A percentile compares a stretch with the other conserved stretches of the same genome.
phyloP scores from a whole-genome alignment of 192 early-diverging fungal genomes.

The Mortierella alpina region DNA sequence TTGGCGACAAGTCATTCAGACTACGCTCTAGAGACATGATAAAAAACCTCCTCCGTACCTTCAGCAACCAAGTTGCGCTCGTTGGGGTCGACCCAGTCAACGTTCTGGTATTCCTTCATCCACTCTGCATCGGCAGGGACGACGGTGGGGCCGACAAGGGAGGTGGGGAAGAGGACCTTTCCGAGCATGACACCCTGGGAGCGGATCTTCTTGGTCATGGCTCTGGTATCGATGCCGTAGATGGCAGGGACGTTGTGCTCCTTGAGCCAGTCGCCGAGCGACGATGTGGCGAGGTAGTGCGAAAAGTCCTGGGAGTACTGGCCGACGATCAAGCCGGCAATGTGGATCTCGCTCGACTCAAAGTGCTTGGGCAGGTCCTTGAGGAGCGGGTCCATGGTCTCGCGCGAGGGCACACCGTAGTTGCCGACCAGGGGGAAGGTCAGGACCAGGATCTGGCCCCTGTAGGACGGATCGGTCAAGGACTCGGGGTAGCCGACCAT shows the following conservation, averaged over 20 bases:
- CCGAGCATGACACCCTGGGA: slow-evolving; percentile 89
- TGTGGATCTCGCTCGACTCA: slow-evolving; percentile 94
- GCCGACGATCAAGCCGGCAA: slow-evolving; percentile 92
- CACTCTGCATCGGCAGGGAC: slow-evolving; percentile 60
- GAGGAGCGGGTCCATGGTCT: slow-evolving; percentile 83
- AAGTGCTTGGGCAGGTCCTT: slow-evolving; percentile 94
- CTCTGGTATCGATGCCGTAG: slow-evolving; percentile 96
- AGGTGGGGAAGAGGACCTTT: slow-evolving; percentile 89
- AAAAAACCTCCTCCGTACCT: slow-evolving; percentile 22
- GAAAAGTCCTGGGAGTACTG: slow-evolving; percentile 93
- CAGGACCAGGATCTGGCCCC: slow-evolving; percentile 97
- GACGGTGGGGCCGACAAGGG: slow-evolving; percentile 58
- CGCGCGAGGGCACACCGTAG: slow-evolving; percentile 95
- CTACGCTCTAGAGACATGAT: neutral
- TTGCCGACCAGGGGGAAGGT: slow-evolving; percentile 99
- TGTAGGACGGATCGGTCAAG: slow-evolving; percentile 97
- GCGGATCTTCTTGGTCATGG: slow-evolving; percentile 97
- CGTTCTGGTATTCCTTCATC: slow-evolving; percentile 80
- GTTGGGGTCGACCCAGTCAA: slow-evolving; percentile 95
- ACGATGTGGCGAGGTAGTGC: slow-evolving; percentile 90
- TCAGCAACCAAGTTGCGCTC: slow-evolving; percentile 92
- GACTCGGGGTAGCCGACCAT: slow-evolving; percentile 99
- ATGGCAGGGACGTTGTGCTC: slow-evolving; percentile 92
- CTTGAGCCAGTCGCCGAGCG: slow-evolving; percentile 91
- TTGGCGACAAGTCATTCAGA: neutral